Base-by-base conservation (phyloP, 1,284 basidiomycete genomes). In the Entoloma clypeatum region DNA sequence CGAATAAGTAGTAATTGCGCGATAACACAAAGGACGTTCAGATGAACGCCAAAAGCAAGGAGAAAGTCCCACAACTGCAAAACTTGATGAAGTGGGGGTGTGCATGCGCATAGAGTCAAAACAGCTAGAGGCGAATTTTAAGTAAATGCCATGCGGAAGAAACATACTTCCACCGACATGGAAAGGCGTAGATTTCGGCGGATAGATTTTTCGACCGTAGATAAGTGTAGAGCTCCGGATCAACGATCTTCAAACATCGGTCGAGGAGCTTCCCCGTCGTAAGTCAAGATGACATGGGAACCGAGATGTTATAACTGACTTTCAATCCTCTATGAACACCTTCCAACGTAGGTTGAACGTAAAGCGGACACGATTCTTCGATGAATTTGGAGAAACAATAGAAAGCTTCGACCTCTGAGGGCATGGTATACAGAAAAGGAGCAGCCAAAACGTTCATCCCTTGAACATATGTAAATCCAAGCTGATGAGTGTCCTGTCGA, bases 371-470 rank as follows among this genome's bases (percentile, higher is more conserved):
- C 9, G 78, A 84, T 44, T 86, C 78, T 66, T 97, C 93, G 54
- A 98, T 96, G 59, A 99, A 97, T 49, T 85, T 85, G 21, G 89
- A 79, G 58, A 98, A 98, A 63, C 91, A 96, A 46, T 86, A 89
- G 64, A 97, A 99, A 0, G 95, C 95, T 63, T 99, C 95, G 7
- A 98, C 66, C 64, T 99, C 92, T 5, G 90, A 92, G 1, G 92
- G 91, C 80, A 97, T 87, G 7, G 89, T 91, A 60, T 96, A 98
- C 28, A 99, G 74, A 62, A 98, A 98, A 0, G 95, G 95, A 1
- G 95, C 95, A 11, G 93, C 92, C 22, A 99, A 79, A 26, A 98
- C 95, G 61, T 99, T 99, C 93, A 98, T 97, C 24, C 94, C 94
- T 64, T 96, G 94, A 7, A 97, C 92, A 57, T 97, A 97, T 26